Conservation (phyloP, 2,329 filamentous ascomycete genomes). For the Tolypocladium guangdongense region DNA sequence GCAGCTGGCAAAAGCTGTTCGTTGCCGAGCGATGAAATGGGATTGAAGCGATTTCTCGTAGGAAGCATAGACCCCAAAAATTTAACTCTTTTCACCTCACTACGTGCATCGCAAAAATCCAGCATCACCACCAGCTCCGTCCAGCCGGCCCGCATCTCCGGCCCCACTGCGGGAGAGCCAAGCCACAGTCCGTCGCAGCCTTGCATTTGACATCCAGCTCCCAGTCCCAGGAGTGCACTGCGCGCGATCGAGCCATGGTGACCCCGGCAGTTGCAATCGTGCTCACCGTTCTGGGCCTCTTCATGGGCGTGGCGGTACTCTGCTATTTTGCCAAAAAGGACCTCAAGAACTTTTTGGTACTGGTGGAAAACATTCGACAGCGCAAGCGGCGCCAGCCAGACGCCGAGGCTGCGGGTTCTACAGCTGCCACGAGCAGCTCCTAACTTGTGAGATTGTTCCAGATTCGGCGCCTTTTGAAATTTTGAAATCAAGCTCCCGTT, state of each 20-base stretch:
- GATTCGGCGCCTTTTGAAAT: not conserved
- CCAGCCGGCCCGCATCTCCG: not conserved
- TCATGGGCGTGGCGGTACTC: constrained; percentile 16
- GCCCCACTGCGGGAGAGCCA: not conserved
- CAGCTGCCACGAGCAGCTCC: not conserved
- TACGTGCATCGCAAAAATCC: not conserved
- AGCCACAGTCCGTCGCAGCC: not conserved
- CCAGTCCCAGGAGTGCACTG: not conserved
- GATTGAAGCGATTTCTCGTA: not conserved
- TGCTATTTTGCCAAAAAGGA: constrained; percentile 17
- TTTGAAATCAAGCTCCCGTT: too few relatives aligned
- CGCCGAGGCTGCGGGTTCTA: not conserved
- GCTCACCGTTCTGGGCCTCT: constrained; percentile 19
- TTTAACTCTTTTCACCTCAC: not conserved
- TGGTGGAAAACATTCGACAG: constrained; percentile 4
- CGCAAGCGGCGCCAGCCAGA: not conserved
- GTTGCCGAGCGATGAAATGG: not conserved
- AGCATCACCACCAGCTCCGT: not conserved
- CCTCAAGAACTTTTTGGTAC: constrained; percentile 19
- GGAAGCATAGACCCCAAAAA: not conserved
- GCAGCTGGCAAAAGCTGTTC: not conserved
- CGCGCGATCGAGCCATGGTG: constrained; percentile 2
- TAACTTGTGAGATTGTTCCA: not conserved
- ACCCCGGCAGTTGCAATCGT: constrained; percentile 14
- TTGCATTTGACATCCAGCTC: not conserved